These are phyloP conservation scores for Singerocomus rubriflavus DNA, from an alignment of 1,284 basidiomycete genomes.

Conservation along the genomic window DNA sequence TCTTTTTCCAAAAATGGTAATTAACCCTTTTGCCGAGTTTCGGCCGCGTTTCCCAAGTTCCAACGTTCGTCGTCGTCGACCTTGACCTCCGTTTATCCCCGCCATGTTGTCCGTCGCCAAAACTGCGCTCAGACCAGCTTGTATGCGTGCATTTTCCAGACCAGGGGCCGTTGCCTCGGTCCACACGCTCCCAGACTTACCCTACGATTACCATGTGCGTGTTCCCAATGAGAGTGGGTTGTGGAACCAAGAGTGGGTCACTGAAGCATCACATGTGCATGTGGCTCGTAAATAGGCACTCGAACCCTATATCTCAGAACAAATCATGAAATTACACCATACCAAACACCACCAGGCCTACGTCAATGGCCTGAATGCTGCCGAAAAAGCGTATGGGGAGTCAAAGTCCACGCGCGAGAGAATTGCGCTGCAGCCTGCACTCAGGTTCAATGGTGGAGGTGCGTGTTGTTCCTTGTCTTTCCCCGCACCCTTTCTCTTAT, in stretches of 20 bases:
- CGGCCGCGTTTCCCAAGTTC: background rate
- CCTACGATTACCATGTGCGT: slow-evolving; percentile 86
- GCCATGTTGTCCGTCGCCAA: slow-evolving; percentile 50
- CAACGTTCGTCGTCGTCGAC: background rate
- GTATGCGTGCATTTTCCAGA: slow-evolving; percentile 40
- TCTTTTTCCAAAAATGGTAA: too few relatives aligned
- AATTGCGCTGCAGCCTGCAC: slow-evolving; percentile 81
- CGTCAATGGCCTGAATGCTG: slow-evolving; percentile 88
- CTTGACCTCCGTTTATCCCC: background rate
- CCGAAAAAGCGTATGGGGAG: slow-evolving; percentile 80
- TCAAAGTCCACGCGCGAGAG: slow-evolving; percentile 69
- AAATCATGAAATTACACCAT: slow-evolving; percentile 95
- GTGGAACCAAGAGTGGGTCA: background rate
- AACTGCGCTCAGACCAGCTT: slow-evolving; percentile 38
- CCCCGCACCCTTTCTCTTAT: background rate
- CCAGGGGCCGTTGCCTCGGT: slow-evolving; percentile 37
- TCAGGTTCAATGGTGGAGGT: slow-evolving; percentile 93
- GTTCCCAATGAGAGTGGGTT: background rate
- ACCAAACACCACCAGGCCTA: slow-evolving; percentile 95
- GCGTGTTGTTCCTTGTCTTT: slow-evolving; percentile 23
- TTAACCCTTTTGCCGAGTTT: too few relatives aligned
- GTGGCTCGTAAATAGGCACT: slow-evolving; percentile 46
- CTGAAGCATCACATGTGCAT: background rate
- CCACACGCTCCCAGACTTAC: slow-evolving; percentile 83
- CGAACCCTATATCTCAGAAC: slow-evolving; percentile 71